phyloP scores from a whole-genome alignment of 257 asterid species.

The Solanum virginianum region DNA sequence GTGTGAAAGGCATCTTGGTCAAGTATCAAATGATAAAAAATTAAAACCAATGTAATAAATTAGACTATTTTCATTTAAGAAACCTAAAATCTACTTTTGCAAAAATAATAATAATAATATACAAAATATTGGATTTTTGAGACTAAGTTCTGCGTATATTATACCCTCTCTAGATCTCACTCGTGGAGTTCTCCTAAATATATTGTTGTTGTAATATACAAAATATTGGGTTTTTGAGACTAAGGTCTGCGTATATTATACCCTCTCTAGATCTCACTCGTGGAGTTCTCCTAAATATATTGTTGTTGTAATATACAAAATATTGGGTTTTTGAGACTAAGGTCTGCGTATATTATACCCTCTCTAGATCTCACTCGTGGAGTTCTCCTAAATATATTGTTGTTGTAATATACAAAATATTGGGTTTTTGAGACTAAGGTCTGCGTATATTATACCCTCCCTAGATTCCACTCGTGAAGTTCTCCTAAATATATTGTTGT shows the following conservation, averaged over 20 bases:
- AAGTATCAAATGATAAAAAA: not conserved
- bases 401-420: not conserved
- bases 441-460: no score
- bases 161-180: no score
- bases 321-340: no score
- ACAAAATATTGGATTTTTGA: not conserved
- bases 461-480: rapidly evolving
- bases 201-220: no score
- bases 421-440: no score
- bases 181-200: no score
- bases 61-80: not conserved
- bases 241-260: no score
- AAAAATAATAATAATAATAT: not conserved
- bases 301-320: not conserved
- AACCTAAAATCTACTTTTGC: not conserved
- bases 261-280: rapidly evolving
- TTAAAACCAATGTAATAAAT: not conserved
- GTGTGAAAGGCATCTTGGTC: not conserved
- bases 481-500: no score
- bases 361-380: rapidly evolving
- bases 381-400: no score
- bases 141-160: no score
- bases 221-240: not conserved
- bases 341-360: no score
- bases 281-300: no score